Base-by-base conservation (phyloP, 352 stramenopile genomes). In the Phytophthora sansomeana region DNA sequence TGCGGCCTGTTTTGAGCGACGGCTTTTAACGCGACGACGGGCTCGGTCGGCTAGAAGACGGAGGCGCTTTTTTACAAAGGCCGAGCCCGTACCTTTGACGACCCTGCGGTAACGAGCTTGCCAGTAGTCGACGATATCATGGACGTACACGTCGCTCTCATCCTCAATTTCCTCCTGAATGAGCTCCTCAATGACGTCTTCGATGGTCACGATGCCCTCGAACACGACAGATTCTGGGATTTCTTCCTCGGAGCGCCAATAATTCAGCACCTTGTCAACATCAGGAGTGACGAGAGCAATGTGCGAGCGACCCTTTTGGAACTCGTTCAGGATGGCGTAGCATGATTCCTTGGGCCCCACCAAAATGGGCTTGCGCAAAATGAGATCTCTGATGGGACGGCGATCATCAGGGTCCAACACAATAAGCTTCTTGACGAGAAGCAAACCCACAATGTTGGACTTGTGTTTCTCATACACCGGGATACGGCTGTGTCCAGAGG, bases 141-240 rank as follows among this genome's bases (percentile, higher is more conserved):
- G 77, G 3, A 89, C 79, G 47, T 87, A 91, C 36, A 90, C 69
- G 58, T 96, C 94, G 41, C 71, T 89, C 68, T 98, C 94, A 68
- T 98, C 94, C 56, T 93, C 84, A 60, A 98, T 98, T 54, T 96
- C 83, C 63, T 97, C 90, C 60, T 93, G 95, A 63, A 87, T 97
- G 24, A 96, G 78, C 64, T 95, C 85, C 66, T 98, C 94, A n/a
- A 98, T 81, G 11, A 98, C 80, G 68, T 98, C 91, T 77, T 98
- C 92, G 41, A 98, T 87, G 14, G 92, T 98, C 7, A 98, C 81
- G 49, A 98, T 95, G 8, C 94, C 94, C 8, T 95, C 68, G 42
- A 98, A 88, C 24, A 85, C 70, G 16, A 89, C 89, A 41, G 62
- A 48, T 68, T 76, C 16, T 66, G 74, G 62, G 38, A 87, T 77